Percentiles rank a stretch among this genome's conserved stretches.
phyloP scores from a whole-genome alignment of 495 filamentous ascomycete genomes.

The Elasticomyces elasticus region DNA sequence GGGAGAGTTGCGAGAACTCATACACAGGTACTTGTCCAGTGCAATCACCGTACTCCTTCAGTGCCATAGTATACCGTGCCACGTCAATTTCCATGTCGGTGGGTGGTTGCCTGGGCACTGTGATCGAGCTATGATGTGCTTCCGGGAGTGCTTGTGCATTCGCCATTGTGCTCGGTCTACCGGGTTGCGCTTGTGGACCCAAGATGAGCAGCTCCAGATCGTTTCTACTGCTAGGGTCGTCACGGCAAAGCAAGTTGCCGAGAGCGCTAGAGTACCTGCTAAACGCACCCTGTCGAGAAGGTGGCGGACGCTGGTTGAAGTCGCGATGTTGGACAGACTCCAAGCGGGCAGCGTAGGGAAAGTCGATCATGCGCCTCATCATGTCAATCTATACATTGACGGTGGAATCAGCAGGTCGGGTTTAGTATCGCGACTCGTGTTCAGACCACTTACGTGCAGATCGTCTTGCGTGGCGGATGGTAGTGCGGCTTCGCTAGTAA shows the following conservation, averaged over 20 bases:
- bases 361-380: too few relatives aligned
- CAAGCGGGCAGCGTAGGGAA: too few relatives aligned
- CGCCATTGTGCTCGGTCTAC: neutral
- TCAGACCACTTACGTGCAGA: neutral
- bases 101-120: neutral
- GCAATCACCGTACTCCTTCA: conserved; percentile 1
- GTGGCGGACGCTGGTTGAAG: neutral
- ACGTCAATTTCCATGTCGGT: neutral
- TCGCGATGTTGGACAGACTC: too few relatives aligned
- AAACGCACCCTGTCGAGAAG: neutral
- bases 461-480: neutral
- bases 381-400: too few relatives aligned
- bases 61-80: conserved; percentile 1
- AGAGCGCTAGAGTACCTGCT: neutral
- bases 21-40: neutral
- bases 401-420: too few relatives aligned
- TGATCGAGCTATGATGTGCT: neutral
- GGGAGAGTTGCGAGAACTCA: neutral
- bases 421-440: neutral
- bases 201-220: neutral
- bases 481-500: neutral
- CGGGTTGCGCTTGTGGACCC: neutral
- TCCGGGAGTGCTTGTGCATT: neutral
- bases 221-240: neutral
- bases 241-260: neutral